These are phyloP conservation scores for Boletus subcaerulescens DNA, from an alignment of 768 basidiomycete species.

Conservation along the genomic window DNA sequence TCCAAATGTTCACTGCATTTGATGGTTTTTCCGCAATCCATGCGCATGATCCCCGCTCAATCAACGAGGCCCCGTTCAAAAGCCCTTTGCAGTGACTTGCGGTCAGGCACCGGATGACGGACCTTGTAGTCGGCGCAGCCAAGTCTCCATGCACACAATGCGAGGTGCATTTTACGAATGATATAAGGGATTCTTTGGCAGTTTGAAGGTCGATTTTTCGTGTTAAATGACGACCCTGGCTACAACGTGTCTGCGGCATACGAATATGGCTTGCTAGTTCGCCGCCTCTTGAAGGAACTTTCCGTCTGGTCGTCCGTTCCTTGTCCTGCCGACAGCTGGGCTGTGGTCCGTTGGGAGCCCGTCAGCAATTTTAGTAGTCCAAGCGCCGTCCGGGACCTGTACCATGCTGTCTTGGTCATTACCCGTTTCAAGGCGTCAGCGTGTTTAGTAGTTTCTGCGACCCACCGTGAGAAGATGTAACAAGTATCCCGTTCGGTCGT, in stretches of 20 bases:
- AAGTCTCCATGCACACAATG: conserved; percentile 5
- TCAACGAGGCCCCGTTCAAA: background rate
- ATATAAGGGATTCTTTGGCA: background rate
- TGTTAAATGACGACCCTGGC: conserved; percentile 1
- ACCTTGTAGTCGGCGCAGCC: too few relatives aligned
- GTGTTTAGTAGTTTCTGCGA: conserved; percentile 17
- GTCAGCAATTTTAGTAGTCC: conserved; percentile 21
- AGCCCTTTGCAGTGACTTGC: background rate
- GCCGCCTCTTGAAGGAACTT: background rate
- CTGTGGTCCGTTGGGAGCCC: background rate
- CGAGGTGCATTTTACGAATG: conserved; percentile 8
- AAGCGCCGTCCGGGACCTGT: background rate
- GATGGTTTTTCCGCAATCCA: conserved; percentile 21
- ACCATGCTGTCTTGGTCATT: background rate
- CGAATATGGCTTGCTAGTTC: background rate
- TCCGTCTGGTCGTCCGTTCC: background rate
- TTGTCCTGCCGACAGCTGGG: background rate
- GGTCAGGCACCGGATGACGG: too few relatives aligned
- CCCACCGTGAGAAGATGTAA: background rate
- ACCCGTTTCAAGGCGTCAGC: conserved; percentile 10
- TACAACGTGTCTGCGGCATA: conserved; percentile 5
- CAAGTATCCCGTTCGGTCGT: background rate
- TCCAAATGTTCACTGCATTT: conserved; percentile 21
- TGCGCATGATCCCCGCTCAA: conserved; percentile 30
- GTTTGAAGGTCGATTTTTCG: background rate